Conservation (phyloP, 805 yeast genomes). For the Lipomyces spencermartinsiae region DNA sequence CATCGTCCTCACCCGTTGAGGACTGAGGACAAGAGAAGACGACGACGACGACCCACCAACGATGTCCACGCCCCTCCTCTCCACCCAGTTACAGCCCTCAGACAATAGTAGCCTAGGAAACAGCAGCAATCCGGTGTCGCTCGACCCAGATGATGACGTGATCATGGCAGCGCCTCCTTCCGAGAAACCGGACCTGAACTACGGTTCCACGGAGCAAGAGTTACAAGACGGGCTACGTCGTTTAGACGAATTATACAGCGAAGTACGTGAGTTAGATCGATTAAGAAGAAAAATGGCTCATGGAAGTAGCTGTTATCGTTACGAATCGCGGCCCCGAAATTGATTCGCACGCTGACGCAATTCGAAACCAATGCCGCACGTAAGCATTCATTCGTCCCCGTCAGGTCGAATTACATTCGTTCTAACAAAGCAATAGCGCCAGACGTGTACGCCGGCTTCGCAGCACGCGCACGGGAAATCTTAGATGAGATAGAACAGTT, state of each 20-base stretch:
- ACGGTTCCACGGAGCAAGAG: background rate
- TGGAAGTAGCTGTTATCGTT: constrained; percentile 10
- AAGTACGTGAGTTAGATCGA: constrained; percentile 1
- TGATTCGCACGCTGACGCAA: constrained; percentile 14
- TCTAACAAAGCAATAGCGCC: background rate
- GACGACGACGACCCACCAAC: background rate
- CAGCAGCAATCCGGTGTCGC: background rate
- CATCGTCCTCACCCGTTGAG: background rate
- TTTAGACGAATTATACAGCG: constrained; percentile 16
- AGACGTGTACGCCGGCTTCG: constrained; percentile 17
- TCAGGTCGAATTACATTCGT: background rate
- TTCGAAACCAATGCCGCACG: constrained; percentile 3
- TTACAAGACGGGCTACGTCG: constrained; percentile 11
- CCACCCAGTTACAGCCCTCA: background rate
- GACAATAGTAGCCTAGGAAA: background rate
- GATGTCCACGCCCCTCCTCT: background rate
- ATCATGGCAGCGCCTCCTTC: background rate
- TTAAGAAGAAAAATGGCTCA: too few relatives aligned
- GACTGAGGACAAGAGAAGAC: background rate
- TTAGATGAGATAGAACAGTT: constrained; percentile 14
- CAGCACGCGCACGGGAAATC: constrained; percentile 12
- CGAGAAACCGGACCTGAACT: background rate
- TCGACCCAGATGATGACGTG: background rate
- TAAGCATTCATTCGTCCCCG: background rate
- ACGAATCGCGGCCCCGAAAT: constrained; percentile 18